Evolutionary conservation across 768 basidiomycete species (phyloP).

Genomic region (Naganishia onofrii): DNA sequence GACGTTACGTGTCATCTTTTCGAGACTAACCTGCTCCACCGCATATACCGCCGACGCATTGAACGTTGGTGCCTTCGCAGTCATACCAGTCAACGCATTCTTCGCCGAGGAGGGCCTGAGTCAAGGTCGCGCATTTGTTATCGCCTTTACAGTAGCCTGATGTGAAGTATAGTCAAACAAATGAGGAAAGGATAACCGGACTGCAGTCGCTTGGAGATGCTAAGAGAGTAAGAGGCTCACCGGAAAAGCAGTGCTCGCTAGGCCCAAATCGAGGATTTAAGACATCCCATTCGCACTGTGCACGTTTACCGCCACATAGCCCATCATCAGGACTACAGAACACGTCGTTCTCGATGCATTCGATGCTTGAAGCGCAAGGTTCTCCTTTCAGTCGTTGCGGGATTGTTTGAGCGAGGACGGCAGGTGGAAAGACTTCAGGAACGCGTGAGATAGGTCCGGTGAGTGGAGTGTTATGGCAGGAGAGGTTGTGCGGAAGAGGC

Average conservation of each 20-base stretch:
- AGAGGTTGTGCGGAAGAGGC: no score
- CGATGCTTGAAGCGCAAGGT: background rate
- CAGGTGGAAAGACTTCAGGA: no score
- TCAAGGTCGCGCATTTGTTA: background rate
- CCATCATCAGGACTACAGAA: background rate
- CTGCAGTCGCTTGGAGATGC: background rate
- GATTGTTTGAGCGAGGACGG: background rate
- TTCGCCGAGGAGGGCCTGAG: background rate
- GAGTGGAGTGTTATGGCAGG: no score
- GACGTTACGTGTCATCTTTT: no score
- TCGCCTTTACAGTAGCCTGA: background rate
- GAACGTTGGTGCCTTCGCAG: background rate
- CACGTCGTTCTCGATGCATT: background rate
- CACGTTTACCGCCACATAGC: background rate
- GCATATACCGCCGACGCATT: conserved; percentile 1
- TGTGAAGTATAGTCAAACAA: background rate
- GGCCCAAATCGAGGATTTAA: no score
- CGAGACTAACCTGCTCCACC: no score
- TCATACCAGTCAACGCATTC: conserved; percentile 5
- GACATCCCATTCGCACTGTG: background rate
- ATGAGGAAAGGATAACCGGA: background rate
- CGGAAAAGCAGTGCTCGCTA: no score
- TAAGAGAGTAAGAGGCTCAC: background rate
- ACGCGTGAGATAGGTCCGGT: no score
- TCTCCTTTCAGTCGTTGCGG: background rate